A percentile compares a stretch with the other conserved stretches of the same genome.
Evolutionary conservation across 2,329 filamentous ascomycete genomes (phyloP).

Genomic region (Claviceps spartinae): DNA sequence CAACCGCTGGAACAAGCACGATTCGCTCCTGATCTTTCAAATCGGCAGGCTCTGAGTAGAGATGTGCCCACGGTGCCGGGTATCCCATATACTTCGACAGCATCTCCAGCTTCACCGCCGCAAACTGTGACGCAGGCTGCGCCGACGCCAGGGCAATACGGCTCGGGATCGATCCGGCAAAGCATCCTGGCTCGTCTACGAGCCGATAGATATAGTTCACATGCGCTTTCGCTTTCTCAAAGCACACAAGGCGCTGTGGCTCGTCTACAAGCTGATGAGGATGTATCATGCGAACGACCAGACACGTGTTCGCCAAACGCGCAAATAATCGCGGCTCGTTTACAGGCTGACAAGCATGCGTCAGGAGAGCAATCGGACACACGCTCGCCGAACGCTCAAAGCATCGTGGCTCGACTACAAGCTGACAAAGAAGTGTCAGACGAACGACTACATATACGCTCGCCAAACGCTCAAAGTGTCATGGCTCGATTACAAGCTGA

Average conservation of each 20-base stretch:
- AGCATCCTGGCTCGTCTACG: constrained; percentile 4
- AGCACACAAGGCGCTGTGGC: neutral
- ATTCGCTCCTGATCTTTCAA: neutral
- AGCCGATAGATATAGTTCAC: neutral
- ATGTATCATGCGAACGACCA: no score
- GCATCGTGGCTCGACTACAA: no score
- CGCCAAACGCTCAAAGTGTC: neutral
- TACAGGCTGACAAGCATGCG: neutral
- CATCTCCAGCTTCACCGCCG: neutral
- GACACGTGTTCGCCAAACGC: no score
- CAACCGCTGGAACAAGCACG: neutral
- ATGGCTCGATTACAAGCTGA: no score
- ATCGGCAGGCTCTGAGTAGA: neutral
- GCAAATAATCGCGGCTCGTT: no score
- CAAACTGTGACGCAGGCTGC: neutral
- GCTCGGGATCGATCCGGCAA: constrained; percentile 1
- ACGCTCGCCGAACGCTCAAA: neutral
- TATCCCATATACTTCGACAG: neutral
- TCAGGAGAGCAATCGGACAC: neutral
- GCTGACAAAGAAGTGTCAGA: no score
- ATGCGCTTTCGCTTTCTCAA: neutral
- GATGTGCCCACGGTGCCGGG: neutral
- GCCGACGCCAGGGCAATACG: neutral
- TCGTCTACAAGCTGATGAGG: no score
- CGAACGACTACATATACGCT: neutral